These are phyloP conservation scores for Xanthoconium purpureum DNA, from an alignment of 768 basidiomycete genomes.

Conservation along the genomic window DNA sequence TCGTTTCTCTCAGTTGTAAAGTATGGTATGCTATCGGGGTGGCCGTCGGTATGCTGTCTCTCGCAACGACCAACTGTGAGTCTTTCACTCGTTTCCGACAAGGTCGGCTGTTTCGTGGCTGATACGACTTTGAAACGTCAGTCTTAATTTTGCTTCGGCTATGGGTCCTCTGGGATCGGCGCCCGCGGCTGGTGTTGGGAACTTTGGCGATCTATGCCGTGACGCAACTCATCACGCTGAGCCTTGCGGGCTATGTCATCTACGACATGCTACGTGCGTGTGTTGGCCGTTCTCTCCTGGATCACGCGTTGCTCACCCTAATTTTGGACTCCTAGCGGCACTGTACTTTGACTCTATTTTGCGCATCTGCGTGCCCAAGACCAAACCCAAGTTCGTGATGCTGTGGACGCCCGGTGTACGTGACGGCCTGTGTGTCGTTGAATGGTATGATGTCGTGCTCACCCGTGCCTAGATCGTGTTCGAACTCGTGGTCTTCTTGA, in stretches of 20 bases:
- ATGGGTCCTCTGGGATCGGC: constrained; percentile 37
- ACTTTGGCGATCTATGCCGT: constrained; percentile 31
- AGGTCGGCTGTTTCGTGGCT: neutral
- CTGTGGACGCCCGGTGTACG: constrained; percentile 32
- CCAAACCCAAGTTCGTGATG: constrained; percentile 20
- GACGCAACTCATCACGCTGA: constrained; percentile 28
- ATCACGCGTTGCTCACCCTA: neutral
- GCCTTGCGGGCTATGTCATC: constrained; percentile 25
- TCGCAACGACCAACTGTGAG: constrained; percentile 37
- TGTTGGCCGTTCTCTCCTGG: neutral
- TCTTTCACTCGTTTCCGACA: neutral
- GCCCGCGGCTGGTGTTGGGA: constrained; percentile 24
- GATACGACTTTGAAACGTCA: constrained; percentile 10
- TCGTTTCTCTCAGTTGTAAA: constrained; percentile 19
- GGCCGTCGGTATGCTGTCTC: constrained; percentile 36
- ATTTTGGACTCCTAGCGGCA: constrained; percentile 9
- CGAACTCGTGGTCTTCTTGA: constrained; percentile 31
- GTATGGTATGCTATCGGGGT: constrained; percentile 16
- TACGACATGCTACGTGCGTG: constrained; percentile 28
- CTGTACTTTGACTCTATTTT: constrained; percentile 7
- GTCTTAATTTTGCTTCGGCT: constrained; percentile 40
- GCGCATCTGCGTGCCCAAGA: constrained; percentile 21
- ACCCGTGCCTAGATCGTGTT: constrained; percentile 23
- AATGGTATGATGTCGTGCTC: neutral
- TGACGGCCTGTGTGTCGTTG: neutral